Evolutionary conservation across 495 filamentous ascomycete species (phyloP).

Genomic region (Antarctomyces pellizariae): DNA sequence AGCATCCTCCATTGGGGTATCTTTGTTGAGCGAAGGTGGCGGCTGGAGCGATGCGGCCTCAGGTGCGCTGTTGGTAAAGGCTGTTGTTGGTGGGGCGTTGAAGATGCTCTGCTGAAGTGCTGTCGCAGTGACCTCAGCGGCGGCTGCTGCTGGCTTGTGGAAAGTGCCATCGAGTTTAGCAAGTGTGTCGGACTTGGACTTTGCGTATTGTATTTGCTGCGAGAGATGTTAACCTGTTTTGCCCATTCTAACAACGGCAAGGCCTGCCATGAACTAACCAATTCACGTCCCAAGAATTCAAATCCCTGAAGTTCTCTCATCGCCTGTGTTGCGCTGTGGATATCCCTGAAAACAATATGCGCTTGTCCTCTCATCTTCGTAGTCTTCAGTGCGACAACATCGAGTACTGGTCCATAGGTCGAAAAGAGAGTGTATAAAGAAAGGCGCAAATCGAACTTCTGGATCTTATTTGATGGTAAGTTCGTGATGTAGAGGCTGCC

Average conservation of each 20-base stretch:
- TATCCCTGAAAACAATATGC: conserved; percentile 74
- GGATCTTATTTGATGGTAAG: conserved; percentile 57
- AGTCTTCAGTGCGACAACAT: conserved; percentile 78
- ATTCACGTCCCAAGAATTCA: conserved; percentile 65
- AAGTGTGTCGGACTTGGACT: conserved; percentile 62
- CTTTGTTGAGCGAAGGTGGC: conserved; percentile 14
- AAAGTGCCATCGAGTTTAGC: conserved; percentile 82
- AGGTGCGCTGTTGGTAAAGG: conserved; percentile 19
- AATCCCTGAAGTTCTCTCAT: conserved; percentile 73
- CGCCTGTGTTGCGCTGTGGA: conserved; percentile 69
- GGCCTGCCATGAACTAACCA: conserved; percentile 31
- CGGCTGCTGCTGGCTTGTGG: conserved; percentile 31
- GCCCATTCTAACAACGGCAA: neutral
- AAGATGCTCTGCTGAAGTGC: conserved; percentile 71
- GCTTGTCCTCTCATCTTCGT: conserved; percentile 86
- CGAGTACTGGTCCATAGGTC: conserved; percentile 79
- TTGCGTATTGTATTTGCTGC: conserved; percentile 75
- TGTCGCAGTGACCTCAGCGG: conserved; percentile 34
- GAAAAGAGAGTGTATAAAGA: conserved; percentile 83
- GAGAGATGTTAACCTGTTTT: conserved; percentile 1
- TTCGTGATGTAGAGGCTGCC: conserved; percentile 67
- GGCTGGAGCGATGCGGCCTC: conserved; percentile 18
- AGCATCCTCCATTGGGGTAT: conserved; percentile 20
- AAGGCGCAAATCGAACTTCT: conserved; percentile 60
- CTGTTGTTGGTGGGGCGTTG: conserved; percentile 30